Base-by-base conservation (phyloP, 176 grass and related monocot species). In the Lolium perenne region DNA sequence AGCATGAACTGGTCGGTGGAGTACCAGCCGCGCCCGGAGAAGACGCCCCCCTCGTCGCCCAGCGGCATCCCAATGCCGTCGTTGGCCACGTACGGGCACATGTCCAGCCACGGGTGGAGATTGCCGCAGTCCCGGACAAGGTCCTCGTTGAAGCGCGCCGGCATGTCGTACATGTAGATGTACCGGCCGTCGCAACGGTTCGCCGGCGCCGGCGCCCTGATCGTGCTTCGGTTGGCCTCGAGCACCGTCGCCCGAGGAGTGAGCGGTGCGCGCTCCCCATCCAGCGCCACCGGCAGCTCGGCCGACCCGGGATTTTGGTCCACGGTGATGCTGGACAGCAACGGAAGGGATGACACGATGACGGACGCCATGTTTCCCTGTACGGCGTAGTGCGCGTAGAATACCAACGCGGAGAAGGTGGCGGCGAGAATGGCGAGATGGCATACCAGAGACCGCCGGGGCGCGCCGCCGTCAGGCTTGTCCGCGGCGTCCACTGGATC, bases 51-150 rank as follows among this genome's bases (percentile, higher is more conserved):
- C 20, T 78, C 22, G 8, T 20, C n/a, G 47, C 87, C 83, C 25
- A 95, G 87, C 29, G 17, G 89, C 29, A 86, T 91, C 1, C 95
- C 95, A 8, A 97, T 85, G 45, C 95, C 95, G 38, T 80, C 88
- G 87, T 97, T 97, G 41, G 84, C 83, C n/a, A 87, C 84, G 87
- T 85, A 90, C 87, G 78, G 78, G 85, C 95, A 95, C 95, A 92
- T 92, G 89, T 97, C 80, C n/a, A 66, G 81, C 95, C 95, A 93
- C 55, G 82, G 89, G 46, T 82, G 87, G 41, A 97, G 64, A 60
- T 80, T 74, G 29, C 48, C 76, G 86, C 95, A 97, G 74, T 77
- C 78, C 4, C 53, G 87, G 23, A 95, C 26, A 79, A 97, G 92
- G 56, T 95, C 93, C 35, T 61, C 68, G 85, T 97, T 95, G 83